phyloP scores from a whole-genome alignment of 441 rosid genomes.

The Populus hybrid region DNA sequence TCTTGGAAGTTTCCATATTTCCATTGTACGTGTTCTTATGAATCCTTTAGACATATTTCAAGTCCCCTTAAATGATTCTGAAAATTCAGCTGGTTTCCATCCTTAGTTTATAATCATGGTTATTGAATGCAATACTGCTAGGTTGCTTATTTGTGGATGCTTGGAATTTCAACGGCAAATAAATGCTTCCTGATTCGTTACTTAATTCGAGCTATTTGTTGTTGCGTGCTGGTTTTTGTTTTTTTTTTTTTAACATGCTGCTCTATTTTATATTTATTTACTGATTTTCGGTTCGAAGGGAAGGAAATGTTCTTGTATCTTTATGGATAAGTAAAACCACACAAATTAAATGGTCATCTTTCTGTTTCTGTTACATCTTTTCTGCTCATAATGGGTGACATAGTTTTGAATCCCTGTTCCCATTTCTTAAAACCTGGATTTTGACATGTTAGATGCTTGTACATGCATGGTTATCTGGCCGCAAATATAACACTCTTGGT shows the following conservation, averaged over 20 bases:
- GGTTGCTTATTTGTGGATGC: not conserved
- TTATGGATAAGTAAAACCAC: not conserved
- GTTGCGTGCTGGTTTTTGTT: not conserved
- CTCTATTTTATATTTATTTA: not conserved
- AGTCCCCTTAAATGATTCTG: not conserved
- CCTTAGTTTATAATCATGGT: not conserved
- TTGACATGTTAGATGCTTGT: not conserved
- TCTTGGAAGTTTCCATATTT: conserved; percentile 74
- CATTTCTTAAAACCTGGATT: not conserved
- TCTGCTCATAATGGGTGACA: not conserved
- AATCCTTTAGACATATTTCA: not conserved
- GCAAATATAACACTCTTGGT: not conserved
- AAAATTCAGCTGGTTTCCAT: not conserved
- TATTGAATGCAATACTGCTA: not conserved
- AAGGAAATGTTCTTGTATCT: not conserved
- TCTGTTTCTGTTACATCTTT: not conserved
- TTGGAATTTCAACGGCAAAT: not conserved
- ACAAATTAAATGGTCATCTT: not conserved
- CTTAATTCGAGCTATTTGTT: not conserved
- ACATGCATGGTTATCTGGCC: not conserved
- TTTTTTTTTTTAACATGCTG: not conserved
- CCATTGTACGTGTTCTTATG: conserved; percentile 55
- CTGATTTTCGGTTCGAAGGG: not conserved
- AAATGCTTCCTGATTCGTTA: not conserved
- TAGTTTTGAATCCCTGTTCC: not conserved